Conservation (phyloP, 2,329 filamentous ascomycete genomes). For the Penicillium olsonii region DNA sequence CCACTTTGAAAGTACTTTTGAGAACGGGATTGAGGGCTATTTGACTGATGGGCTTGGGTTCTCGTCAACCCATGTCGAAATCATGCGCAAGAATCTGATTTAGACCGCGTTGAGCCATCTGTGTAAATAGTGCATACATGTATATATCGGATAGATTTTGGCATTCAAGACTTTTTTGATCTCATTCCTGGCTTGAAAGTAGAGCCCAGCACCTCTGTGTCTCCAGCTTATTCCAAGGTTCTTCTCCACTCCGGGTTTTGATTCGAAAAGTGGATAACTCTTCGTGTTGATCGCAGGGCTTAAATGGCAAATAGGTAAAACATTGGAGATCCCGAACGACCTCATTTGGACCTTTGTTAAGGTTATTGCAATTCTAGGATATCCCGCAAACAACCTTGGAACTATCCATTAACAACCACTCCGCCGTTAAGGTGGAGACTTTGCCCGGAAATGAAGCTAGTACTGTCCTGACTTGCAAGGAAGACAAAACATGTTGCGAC, state of each 20-base stretch:
- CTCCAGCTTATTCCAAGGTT: no score
- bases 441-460: slow-evolving; percentile 73
- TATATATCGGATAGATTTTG: background rate
- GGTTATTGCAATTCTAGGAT: no score
- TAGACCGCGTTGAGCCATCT: background rate
- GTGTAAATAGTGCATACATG: slow-evolving; percentile 1
- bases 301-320: no score
- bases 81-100: slow-evolving; percentile 26
- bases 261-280: no score
- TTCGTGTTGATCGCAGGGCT: no score
- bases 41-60: slow-evolving; percentile 26
- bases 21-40: slow-evolving; percentile 26
- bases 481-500: slow-evolving; percentile 82
- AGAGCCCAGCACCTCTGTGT: no score
- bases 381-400: no score
- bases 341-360: no score
- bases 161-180: no score
- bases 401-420: slow-evolving; percentile 54
- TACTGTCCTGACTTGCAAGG: slow-evolving; percentile 71
- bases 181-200: no score
- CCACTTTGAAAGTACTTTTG: slow-evolving; percentile 20
- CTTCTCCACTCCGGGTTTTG: no score
- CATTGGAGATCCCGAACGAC: no score
- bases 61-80: slow-evolving; percentile 17
- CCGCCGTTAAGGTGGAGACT: slow-evolving; percentile 63